A percentile compares a stretch with the other conserved stretches of the same genome.
Conservation (phyloP, 345 rosid species). For the Populus deltoides region DNA sequence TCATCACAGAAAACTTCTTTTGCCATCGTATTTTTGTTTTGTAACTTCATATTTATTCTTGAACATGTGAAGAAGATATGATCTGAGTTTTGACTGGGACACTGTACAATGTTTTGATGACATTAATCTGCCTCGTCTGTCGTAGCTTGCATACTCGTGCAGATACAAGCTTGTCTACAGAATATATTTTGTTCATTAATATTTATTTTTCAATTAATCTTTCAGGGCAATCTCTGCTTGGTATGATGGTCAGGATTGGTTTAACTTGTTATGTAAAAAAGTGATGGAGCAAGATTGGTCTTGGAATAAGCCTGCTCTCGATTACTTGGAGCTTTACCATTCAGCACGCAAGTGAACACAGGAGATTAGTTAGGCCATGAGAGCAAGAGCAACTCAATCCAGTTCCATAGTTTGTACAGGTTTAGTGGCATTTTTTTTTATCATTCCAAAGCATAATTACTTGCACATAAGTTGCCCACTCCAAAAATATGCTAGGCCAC, state of each 20-base stretch:
- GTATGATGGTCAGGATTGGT: conserved; percentile 76
- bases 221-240: conserved; percentile 81
- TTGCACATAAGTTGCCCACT: conserved; percentile 2
- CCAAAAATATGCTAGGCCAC: conserved; percentile 9
- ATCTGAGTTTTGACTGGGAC: neutral
- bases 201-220: neutral
- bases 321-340: conserved; percentile 92
- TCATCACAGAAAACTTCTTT: neutral
- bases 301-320: conserved; percentile 96
- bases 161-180: neutral
- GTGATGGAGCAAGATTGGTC: conserved; percentile 99
- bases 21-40: neutral
- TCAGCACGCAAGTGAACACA: conserved; percentile 58
- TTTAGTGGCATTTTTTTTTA: conserved; percentile 2
- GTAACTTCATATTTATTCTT: neutral
- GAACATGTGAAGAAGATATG: neutral
- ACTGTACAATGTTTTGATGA: neutral
- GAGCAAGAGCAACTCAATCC: conserved; percentile 6
- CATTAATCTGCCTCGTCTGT: neutral
- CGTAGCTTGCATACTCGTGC: neutral
- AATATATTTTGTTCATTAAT: neutral
- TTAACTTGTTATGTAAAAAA: conserved; percentile 58
- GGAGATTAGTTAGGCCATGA: neutral
- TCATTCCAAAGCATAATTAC: neutral
- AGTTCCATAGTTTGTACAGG: conserved; percentile 33